Base-by-base conservation (phyloP, 2,329 filamentous ascomycete genomes). In the Didymella pinodella region DNA sequence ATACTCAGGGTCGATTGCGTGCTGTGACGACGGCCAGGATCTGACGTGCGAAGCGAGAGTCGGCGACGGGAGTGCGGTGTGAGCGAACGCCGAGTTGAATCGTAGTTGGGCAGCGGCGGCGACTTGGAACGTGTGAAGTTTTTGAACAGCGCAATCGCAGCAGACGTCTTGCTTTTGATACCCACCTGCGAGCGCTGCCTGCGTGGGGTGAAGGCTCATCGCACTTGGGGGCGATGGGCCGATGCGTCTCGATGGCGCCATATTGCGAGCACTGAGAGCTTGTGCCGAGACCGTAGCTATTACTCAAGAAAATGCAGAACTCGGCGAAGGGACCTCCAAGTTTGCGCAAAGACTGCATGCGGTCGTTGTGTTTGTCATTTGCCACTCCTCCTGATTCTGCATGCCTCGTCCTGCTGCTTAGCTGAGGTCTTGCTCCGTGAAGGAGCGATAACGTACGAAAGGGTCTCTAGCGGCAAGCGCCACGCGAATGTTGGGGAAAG, bases 1-100 rank as follows among this genome's bases (percentile, higher is more conserved):
- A 62, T 66, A 55, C 52, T 41, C 55, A 20, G 53, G 54, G 48
- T 38, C 54, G 51, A 67, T 68, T 47, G 67, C 67, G 67, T 69
- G 67, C 65, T 60, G 52, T 54, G 56, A 48, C 47, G 46, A 49
- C 12, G 32, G 32, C 62, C 56, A 59, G 61, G 55, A 59, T 62
- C 63, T 47, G 49, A 51, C 22, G 38, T 48, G 29, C 56, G 50
- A 54, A 59, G 63, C 47, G 25, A 53, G 41, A 49, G 36, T 25
- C 16, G 32, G 32, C 32, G 49, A 38, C 34, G 31, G 48, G 28
- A 25, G 43, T 50, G 52, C 46, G 53, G 61, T 59, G 54, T 46
- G 12, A 26, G 20, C 31, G 7, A 12, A 41, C 32, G 36, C 20
- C 20, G 20, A 26, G 28, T 18, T 48, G 44, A 16, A 47, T 32